Conservation (phyloP, 78 protist genomes). For the Dictyostelium discoideum region dicty_2.7 NC_007091.3:4476001-4476500, state of each 20-base stretch:
- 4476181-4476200: not conserved
- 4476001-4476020: not conserved
- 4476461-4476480: not conserved
- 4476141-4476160: not conserved
- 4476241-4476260: not conserved
- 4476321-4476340: not conserved
- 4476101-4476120: not conserved
- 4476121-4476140: not conserved
- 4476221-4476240: not conserved
- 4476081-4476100: not conserved
- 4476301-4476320: constrained; percentile 55
- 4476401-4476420: not conserved
- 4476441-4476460: not conserved
- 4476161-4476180: not conserved
- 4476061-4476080: too few relatives aligned
- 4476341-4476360: not conserved
- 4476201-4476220: not conserved
- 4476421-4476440: not conserved
- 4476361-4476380: not conserved
- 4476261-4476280: not conserved
- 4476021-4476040: not conserved
- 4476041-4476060: too few relatives aligned
- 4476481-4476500: not conserved
- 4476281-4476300: not conserved
- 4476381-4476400: not conserved